phyloP scores from a whole-genome alignment of 75 land plant species.

The Selaginella tamariscina region DNA sequence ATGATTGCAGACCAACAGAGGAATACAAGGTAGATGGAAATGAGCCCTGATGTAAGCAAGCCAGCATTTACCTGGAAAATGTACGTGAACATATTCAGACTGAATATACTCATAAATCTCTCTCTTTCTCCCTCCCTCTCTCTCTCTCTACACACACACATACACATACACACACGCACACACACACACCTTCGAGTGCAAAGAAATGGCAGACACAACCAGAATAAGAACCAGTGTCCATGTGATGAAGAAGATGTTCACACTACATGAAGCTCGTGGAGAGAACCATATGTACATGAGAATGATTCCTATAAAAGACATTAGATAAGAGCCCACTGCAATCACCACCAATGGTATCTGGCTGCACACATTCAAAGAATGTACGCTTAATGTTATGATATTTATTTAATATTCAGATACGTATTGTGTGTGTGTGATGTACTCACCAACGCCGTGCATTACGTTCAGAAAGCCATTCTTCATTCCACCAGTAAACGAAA shows the following conservation, averaged over 20 bases:
- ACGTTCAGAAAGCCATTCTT: slow-evolving; percentile 47
- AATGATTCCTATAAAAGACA: slow-evolving; percentile 48
- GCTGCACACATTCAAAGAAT: slow-evolving; percentile 52
- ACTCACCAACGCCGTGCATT: slow-evolving; percentile 44
- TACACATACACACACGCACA: too few relatives aligned
- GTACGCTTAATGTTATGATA: not conserved
- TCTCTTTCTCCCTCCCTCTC: too few relatives aligned
- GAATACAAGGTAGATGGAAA: slow-evolving; percentile 76
- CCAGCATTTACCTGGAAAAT: slow-evolving; percentile 72
- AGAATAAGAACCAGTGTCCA: slow-evolving; percentile 61
- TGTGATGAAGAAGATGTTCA: slow-evolving; percentile 84
- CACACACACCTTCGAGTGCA: slow-evolving; percentile 67
- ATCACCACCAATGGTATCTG: slow-evolving; percentile 40
- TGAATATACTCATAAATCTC: not conserved
- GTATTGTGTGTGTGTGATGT: not conserved
- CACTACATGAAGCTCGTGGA: slow-evolving; percentile 53
- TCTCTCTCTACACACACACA: too few relatives aligned
- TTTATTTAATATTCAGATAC: not conserved
- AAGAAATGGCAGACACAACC: slow-evolving; percentile 59
- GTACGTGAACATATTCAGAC: not conserved
- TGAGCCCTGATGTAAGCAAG: slow-evolving; percentile 61
- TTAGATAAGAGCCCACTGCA: slow-evolving; percentile 36
- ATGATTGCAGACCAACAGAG: slow-evolving; percentile 91
- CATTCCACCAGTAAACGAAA: slow-evolving; percentile 75
- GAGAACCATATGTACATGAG: slow-evolving; percentile 86